Percentiles rank a stretch among this genome's conserved stretches.
phyloP scores from a whole-genome alignment of 2,329 filamentous ascomycete genomes.

The Elsinoe batatas region DNA sequence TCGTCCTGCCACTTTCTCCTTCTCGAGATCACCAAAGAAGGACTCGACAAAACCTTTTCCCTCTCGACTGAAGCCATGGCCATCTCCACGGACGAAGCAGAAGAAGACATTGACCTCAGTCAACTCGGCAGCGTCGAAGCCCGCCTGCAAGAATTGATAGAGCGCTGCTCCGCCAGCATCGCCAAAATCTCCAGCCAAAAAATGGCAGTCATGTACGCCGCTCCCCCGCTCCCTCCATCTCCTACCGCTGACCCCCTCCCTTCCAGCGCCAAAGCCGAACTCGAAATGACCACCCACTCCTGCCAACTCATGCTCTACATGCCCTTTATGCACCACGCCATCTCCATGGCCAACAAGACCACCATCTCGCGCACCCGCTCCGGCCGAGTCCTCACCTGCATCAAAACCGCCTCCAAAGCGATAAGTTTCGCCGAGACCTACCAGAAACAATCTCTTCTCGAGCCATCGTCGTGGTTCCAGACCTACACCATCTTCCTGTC shows the following conservation, averaged over 20 bases:
- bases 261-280: neutral
- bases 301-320: conserved; percentile 13
- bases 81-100: neutral
- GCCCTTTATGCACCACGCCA: conserved; percentile 8
- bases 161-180: neutral
- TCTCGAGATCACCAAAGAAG: conserved; percentile 3
- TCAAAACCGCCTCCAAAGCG: conserved; percentile 10
- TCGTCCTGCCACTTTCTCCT: conserved; percentile 3
- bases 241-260: neutral
- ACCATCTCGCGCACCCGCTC: neutral
- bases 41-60: conserved; percentile 3
- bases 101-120: conserved; percentile 4
- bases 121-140: conserved; percentile 8
- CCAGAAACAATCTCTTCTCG: neutral
- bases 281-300: conserved; percentile 7
- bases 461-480: conserved; percentile 12
- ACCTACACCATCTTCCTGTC: conserved; percentile 11
- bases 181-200: neutral
- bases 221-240: neutral
- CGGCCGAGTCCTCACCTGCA: conserved; percentile 9
- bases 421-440: conserved; percentile 1
- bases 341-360: conserved; percentile 3
- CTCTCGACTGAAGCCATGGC: neutral
- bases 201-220: neutral
- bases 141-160: conserved; percentile 4